Conservation (phyloP, 345 rosid species). For the Acer campestre region DNA sequence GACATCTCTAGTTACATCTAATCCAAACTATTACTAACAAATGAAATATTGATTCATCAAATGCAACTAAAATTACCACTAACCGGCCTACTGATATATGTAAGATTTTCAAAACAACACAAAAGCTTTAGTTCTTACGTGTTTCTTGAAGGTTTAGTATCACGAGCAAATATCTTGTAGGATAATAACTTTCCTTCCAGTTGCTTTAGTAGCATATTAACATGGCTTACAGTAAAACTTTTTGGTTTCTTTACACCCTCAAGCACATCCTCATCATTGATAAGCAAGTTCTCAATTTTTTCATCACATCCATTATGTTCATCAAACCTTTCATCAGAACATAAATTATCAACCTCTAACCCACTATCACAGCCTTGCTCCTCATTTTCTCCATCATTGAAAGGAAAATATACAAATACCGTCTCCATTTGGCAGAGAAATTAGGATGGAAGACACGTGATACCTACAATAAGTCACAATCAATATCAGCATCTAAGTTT, state of each 20-base stretch:
- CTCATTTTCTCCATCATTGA: constrained; percentile 49
- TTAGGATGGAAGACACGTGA: constrained; percentile 90
- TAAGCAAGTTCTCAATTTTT: constrained; percentile 26
- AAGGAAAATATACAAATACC: constrained; percentile 83
- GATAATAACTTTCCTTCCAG: constrained; percentile 84
- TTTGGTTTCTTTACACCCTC: constrained; percentile 52
- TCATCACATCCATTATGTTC: constrained; percentile 36
- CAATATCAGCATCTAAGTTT: constrained; percentile 6
- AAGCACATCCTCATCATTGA: constrained; percentile 31
- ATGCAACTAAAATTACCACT: too few relatives aligned
- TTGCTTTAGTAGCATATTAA: constrained; percentile 70
- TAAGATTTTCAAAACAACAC: background rate
- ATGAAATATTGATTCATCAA: background rate
- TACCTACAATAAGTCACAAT: constrained; percentile 46
- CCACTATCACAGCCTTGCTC: constrained; percentile 37
- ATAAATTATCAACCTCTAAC: constrained; percentile 28
- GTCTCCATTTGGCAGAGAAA: constrained; percentile 97
- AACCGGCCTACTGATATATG: background rate
- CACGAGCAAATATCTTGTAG: constrained; percentile 91
- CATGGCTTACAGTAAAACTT: constrained; percentile 58
- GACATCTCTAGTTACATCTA: background rate
- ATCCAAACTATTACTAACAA: background rate
- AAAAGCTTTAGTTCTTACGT: constrained; percentile 49
- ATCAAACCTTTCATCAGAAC: constrained; percentile 21
- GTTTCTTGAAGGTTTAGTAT: constrained; percentile 91